Base-by-base conservation (phyloP, 2,329 filamentous ascomycete species). In the Colletotrichum sp. region DNA sequence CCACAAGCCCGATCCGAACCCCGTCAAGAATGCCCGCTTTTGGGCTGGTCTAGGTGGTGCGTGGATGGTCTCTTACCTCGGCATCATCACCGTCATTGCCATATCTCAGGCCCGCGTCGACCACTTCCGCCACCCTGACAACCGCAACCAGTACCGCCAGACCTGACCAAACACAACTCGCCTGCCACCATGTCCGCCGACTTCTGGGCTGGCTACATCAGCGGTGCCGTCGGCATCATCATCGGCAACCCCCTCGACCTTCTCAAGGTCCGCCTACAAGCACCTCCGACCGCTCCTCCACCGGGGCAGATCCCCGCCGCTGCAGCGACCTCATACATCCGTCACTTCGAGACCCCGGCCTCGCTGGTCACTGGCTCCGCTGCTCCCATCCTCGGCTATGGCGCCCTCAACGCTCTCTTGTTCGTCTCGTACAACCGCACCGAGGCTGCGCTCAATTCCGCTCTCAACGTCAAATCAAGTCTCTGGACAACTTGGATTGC, bases 131-230 rank as follows among this genome's bases (percentile, higher is more conserved):
- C 75, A 77, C 43, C 75, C 65, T 10, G 68, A 75, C 7, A 72
- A 56, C 43, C 72, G 65, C 28, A 32, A 16, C 4, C 75, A 69
- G 26, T 77, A 77, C 36, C 34, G 48, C 32, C 56, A 36, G 34
- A 26, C 38, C 14, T 77, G 68, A 24, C 34, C 36, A 16, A 24
- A 12, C 32, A n/a, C 58, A 30, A 21, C 26, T 7, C 36, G 7
- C n/a, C 24, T 14, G 65, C 43, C 36, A 69, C 28, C 69, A 96
- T 97, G 94, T 95, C 94, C 66, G 92, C 95, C 79, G 96, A 98
- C 83, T 98, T 98, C 84, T 98, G 95, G 94, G 95, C 96, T 73
- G 96, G 96, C 81, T 98, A 98, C 84, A 86, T 97, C 76, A 96
- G 94, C 81, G 96, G 96, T 69, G 95, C 94, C 73, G 89, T 93